phyloP scores from a whole-genome alignment of 805 yeast species.

The Candida silvatica region DNA sequence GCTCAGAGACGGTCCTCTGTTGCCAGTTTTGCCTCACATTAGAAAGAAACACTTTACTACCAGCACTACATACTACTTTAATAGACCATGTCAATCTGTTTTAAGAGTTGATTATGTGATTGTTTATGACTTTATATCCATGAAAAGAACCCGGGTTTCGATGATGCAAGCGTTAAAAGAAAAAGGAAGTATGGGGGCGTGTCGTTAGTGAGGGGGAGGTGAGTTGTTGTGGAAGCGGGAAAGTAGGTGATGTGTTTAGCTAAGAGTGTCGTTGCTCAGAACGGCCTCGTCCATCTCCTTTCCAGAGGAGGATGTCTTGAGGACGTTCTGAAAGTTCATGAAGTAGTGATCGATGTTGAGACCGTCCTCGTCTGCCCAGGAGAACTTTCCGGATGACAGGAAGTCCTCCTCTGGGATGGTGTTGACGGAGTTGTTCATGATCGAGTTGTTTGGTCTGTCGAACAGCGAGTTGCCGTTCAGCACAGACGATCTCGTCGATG shows the following conservation, averaged over 20 bases:
- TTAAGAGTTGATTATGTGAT: no score
- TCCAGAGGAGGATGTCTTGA: constrained; percentile 1
- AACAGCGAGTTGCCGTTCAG: constrained; percentile 10
- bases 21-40: no score
- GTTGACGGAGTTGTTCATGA: constrained; percentile 5
- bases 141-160: no score
- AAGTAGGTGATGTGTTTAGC: no score
- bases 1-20: background rate
- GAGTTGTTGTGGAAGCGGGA: no score
- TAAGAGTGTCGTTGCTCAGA: constrained; percentile 1
- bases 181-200: no score
- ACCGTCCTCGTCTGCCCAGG: background rate
- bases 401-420: constrained; percentile 3
- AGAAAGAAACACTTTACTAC: no score
- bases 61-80: no score
- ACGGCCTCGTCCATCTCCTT: background rate
- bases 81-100: no score
- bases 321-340: constrained; percentile 1
- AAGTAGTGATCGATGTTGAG: constrained; percentile 1
- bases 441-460: constrained; percentile 6
- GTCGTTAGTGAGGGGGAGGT: no score
- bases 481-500: constrained; percentile 3
- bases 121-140: no score
- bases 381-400: background rate
- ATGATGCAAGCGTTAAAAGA: no score